These are phyloP conservation scores for Phytopythium oedochilum DNA, from an alignment of 352 stramenopile genomes.

Conservation along the genomic window DNA sequence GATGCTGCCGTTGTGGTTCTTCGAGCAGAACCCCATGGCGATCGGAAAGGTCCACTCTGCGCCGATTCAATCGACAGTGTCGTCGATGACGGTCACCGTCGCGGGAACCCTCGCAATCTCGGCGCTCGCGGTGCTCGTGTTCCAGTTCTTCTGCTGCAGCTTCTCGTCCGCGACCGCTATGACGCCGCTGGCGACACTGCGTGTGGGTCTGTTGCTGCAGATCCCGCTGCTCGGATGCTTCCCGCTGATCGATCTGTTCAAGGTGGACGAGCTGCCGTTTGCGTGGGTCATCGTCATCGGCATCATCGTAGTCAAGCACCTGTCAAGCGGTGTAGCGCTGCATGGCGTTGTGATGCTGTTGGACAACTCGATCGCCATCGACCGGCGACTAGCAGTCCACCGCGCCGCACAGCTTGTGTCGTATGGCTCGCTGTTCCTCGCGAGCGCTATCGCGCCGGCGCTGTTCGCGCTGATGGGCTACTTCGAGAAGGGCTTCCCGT, in stretches of 20 bases:
- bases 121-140: conserved; percentile 41
- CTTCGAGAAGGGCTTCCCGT: conserved; percentile 70
- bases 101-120: conserved; percentile 46
- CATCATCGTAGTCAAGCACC: conserved; percentile 60
- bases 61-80: conserved; percentile 31
- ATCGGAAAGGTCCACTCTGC: conserved; percentile 36
- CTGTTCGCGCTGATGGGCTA: conserved; percentile 76
- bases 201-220: conserved; percentile 71
- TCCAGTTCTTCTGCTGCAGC: conserved; percentile 43
- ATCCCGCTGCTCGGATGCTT: conserved; percentile 65
- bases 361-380: conserved; percentile 77
- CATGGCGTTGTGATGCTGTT: conserved; percentile 64
- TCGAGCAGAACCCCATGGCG: conserved; percentile 53
- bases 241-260: conserved; percentile 66
- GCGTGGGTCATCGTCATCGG: conserved; percentile 52
- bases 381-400: conserved; percentile 66
- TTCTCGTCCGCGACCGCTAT: conserved; percentile 62
- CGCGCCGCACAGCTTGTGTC: conserved; percentile 53
- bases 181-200: conserved; percentile 72
- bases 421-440: conserved; percentile 55
- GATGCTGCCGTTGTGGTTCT: conserved; percentile 76
- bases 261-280: conserved; percentile 59
- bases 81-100: conserved; percentile 54
- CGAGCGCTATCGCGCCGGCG: conserved; percentile 36
- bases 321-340: conserved; percentile 50